Conservation (phyloP, 2,329 filamentous ascomycete species). For the Colletotrichum tropicale region DNA sequence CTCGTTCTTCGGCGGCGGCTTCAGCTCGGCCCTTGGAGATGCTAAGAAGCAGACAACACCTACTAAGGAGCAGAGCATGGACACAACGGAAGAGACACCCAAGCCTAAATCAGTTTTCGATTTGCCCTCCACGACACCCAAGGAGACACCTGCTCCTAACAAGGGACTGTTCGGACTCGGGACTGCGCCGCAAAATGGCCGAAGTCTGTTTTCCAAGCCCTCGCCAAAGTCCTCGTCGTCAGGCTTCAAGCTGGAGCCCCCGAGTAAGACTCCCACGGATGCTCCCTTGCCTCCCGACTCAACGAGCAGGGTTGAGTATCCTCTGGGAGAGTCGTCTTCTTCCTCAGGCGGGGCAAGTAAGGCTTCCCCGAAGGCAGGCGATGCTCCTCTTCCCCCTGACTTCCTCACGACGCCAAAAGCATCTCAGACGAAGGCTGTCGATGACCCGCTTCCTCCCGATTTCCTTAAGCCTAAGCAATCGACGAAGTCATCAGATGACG, state of each 20-base stretch:
- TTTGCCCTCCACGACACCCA: conserved; percentile 50
- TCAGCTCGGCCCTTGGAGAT: conserved; percentile 62
- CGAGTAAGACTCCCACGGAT: conserved; percentile 40
- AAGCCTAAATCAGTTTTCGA: conserved; percentile 34
- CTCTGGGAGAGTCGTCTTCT: conserved; percentile 55
- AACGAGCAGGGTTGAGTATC: conserved; percentile 56
- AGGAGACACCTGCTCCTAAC: conserved; percentile 53
- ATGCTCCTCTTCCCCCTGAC: conserved; percentile 46
- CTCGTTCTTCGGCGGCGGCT: conserved; percentile 64
- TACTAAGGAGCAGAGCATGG: conserved; percentile 60
- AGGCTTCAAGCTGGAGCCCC: conserved; percentile 24
- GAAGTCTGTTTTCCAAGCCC: conserved; percentile 28
- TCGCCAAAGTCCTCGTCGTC: conserved; percentile 20
- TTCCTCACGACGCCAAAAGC: conserved; percentile 32
- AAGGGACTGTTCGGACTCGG: conserved; percentile 39
- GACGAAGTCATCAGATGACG: conserved; percentile 26
- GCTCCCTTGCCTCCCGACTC: conserved; percentile 59
- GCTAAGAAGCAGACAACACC: conserved; percentile 42
- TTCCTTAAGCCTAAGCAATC: conserved; percentile 29
- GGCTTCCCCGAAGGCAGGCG: conserved; percentile 21
- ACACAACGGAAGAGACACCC: conserved; percentile 36
- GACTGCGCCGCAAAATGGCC: conserved; percentile 28
- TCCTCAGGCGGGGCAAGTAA: conserved; percentile 43
- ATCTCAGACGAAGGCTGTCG: conserved; percentile 13
- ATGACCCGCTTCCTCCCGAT: conserved; percentile 46